Percentiles rank a stretch among this genome's conserved stretches.
These are phyloP conservation scores for Cucurbita pepo DNA, from an alignment of 306 rosid genomes.

Conservation along the genomic window DNA sequence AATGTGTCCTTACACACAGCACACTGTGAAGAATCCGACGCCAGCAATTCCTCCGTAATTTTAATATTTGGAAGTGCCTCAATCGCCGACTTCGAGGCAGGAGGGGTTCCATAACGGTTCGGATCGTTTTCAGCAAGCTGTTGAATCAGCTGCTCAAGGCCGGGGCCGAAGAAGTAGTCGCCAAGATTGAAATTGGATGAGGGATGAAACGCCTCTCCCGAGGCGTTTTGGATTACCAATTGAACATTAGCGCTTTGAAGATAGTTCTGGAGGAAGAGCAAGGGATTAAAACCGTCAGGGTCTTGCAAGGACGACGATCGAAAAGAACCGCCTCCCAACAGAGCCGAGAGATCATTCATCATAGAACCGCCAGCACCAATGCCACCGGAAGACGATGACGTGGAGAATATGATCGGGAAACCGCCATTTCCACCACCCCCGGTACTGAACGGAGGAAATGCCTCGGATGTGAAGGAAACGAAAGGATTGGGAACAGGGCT, in stretches of 20 bases:
- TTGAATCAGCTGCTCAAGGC: slow-evolving; percentile 88
- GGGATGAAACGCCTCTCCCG: slow-evolving; percentile 43
- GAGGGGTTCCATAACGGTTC: slow-evolving; percentile 73
- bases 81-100: slow-evolving; percentile 55
- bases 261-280: slow-evolving; percentile 56
- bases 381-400: slow-evolving; percentile 16
- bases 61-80: slow-evolving; percentile 39
- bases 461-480: slow-evolving; percentile 24
- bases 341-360: slow-evolving; percentile 40
- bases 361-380: slow-evolving; percentile 9
- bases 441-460: slow-evolving; percentile 12
- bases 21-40: slow-evolving; percentile 66
- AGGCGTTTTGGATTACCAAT: slow-evolving; percentile 39
- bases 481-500: slow-evolving; percentile 26
- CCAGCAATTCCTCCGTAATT: slow-evolving; percentile 43
- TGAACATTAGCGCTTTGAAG: slow-evolving; percentile 63
- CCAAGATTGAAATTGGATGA: slow-evolving; percentile 50
- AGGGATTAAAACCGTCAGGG: slow-evolving; percentile 48
- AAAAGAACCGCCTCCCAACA: slow-evolving; percentile 29
- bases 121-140: slow-evolving; percentile 94
- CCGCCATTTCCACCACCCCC: slow-evolving; percentile 7
- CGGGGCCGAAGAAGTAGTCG: slow-evolving; percentile 85
- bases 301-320: slow-evolving; percentile 32
- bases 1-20: slow-evolving; percentile 88
- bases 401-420: slow-evolving; percentile 29